Base-by-base conservation (phyloP, 2,329 filamentous ascomycete genomes). In the Cytospora paraplurivora region DNA sequence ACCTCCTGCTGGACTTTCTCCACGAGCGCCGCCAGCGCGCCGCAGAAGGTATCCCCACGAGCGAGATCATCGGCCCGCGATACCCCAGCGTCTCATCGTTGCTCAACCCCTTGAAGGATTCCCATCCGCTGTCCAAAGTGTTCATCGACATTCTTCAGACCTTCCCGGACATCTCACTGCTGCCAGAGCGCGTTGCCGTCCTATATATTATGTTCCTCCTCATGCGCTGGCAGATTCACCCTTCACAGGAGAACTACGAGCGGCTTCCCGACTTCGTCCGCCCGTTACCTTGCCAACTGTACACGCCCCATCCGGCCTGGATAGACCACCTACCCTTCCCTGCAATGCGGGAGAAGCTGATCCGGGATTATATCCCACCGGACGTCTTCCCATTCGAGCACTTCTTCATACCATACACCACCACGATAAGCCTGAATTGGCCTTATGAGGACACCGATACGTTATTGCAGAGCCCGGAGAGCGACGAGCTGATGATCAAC, bases 171-270 rank as follows among this genome's bases (percentile, higher is more conserved):
- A 86, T 97, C 35, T 85, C 83, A 4, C 83, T 82, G n/a, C 81
- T 96, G 0, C 92, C 93, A 0, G 92, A 96, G 76, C 89, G 91
- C 70, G 86, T 96, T 0, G 92, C 90, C 10, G 86, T 92, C 7
- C 81, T 96, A 8, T 96, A 93, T 73, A 79, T 89, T 72, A 96
- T 96, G 91, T 96, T 96, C 75, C 82, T 93, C 37, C 73, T 93
- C 67, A 92, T 95, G 88, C 85, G 89, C 50, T 97, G 93, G 91
- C 88, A 92, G 73, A 89, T 96, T 62, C 85, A 85, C 34, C 92
- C 92, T 0, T 91, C 91, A 0, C 82, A 83, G 65, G 89, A 93
- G 69, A 96, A 93, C 76, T 93, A 90, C 74, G 85, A 92, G 32
- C 83, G 89, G 4, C 77, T 97, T 12, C 92, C 93, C 0, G 81